Conservation (phyloP, 2,329 filamentous ascomycete genomes). For the Dactylonectria macrodidyma region DNA sequence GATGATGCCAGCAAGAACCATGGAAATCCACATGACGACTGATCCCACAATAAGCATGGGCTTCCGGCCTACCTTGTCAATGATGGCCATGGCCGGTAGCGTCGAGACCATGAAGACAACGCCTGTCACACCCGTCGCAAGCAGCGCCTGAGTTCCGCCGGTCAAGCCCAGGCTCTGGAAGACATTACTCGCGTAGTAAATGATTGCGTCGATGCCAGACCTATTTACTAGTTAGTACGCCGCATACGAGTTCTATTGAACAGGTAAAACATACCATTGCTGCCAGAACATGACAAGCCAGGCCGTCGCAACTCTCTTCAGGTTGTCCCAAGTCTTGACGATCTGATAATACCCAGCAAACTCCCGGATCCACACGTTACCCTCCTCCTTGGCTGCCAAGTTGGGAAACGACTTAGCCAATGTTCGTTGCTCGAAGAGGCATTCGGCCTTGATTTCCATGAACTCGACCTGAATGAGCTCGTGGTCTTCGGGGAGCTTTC, state of each 20-base stretch:
- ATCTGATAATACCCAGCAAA: conserved; percentile 63
- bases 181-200: conserved; percentile 68
- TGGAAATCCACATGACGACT: conserved; percentile 55
- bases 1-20: conserved; percentile 59
- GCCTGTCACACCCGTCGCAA: conserved; percentile 80
- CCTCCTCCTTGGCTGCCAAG: conserved; percentile 57
- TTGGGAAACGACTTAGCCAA: conserved; percentile 71
- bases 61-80: conserved; percentile 59
- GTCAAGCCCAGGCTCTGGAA: conserved; percentile 75
- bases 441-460: conserved; percentile 86
- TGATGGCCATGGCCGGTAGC: conserved; percentile 54
- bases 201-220: conserved; percentile 54
- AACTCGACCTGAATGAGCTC: conserved; percentile 82
- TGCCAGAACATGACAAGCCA: conserved; percentile 75
- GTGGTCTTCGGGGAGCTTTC: conserved; percentile 72
- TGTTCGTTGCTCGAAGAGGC: conserved; percentile 81
- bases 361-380: conserved; percentile 60
- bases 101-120: conserved; percentile 73
- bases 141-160: conserved; percentile 71
- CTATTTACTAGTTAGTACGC: conserved; percentile 32
- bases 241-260: conserved; percentile 1
- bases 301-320: conserved; percentile 76
- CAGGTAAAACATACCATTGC: conserved; percentile 51
- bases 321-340: conserved; percentile 60
- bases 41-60: conserved; percentile 57